phyloP scores from a whole-genome alignment of 108 stramenopile genomes.

The Pelagomonas calceolata region DNA sequence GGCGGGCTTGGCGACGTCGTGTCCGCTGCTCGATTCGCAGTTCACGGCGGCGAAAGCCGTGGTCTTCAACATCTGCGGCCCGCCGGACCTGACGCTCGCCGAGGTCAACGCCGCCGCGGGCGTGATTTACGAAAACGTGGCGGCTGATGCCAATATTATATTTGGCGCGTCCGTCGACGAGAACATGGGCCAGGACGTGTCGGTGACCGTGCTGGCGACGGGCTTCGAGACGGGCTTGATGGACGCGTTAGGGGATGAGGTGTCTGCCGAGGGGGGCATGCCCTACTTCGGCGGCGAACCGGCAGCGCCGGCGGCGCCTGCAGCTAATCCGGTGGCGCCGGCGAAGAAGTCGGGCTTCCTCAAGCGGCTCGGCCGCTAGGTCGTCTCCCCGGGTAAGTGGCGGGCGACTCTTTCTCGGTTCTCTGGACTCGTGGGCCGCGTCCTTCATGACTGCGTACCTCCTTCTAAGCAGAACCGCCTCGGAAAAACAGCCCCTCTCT shows the following conservation, averaged over 20 bases:
- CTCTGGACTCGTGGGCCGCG: no score
- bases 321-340: background rate
- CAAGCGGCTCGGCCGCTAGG: background rate
- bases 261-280: background rate
- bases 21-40: constrained; percentile 55
- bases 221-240: constrained; percentile 22
- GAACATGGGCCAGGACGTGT: constrained; percentile 29
- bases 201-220: constrained; percentile 41
- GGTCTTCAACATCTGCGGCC: constrained; percentile 68
- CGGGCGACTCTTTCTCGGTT: no score
- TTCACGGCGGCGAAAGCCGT: constrained; percentile 46
- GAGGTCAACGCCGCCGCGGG: constrained; percentile 65
- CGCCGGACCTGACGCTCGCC: constrained; percentile 42
- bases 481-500: no score
- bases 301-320: background rate
- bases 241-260: background rate
- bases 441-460: no score
- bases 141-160: constrained; percentile 70
- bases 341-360: background rate
- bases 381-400: no score
- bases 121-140: constrained; percentile 68
- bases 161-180: constrained; percentile 68
- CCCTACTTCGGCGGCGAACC: background rate
- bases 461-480: no score
- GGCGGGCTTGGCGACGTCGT: constrained; percentile 51